Evolutionary conservation across 495 filamentous ascomycete genomes (phyloP).

Genomic region (Aspergillus taichungensis): DNA sequence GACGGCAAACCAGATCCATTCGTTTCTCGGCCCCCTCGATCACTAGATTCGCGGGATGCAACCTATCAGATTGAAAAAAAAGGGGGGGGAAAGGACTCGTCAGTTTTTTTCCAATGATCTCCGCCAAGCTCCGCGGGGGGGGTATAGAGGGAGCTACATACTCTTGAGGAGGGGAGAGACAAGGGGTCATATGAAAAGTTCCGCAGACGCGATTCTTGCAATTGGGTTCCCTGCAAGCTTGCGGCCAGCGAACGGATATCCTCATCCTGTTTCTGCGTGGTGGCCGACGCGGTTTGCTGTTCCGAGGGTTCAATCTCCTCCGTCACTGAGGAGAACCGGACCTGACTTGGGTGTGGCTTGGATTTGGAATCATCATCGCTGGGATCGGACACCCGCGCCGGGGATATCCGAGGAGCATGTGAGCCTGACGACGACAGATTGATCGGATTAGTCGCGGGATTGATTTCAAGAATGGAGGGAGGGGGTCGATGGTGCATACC

Average conservation of each 20-base stretch:
- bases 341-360: slow-evolving; percentile 37
- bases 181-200: slow-evolving; percentile 82
- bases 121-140: slow-evolving; percentile 4
- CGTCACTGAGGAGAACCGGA: slow-evolving; percentile 74
- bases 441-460: slow-evolving; percentile 13
- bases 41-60: slow-evolving; percentile 39
- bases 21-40: slow-evolving; percentile 30
- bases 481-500: slow-evolving; percentile 25
- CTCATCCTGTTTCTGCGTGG: slow-evolving; percentile 42
- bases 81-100: slow-evolving; percentile 3
- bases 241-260: slow-evolving; percentile 65
- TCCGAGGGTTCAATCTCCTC: slow-evolving; percentile 62
- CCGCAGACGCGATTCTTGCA: slow-evolving; percentile 74
- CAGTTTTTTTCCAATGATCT: slow-evolving; percentile 4
- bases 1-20: slow-evolving; percentile 33
- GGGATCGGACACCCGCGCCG: slow-evolving; percentile 16
- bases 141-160: slow-evolving; percentile 38
- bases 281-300: slow-evolving; percentile 17
- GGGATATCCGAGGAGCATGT: slow-evolving; percentile 15
- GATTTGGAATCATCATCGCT: slow-evolving; percentile 26
- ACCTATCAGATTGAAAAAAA: slow-evolving; percentile 26
- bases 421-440: slow-evolving; percentile 9
- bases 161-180: slow-evolving; percentile 77
- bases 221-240: slow-evolving; percentile 58
- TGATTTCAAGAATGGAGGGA: not conserved